Evolutionary conservation across 352 stramenopile species (phyloP), one percentile per base, ranked within the genome.

Genomic region (Thraustotheca clavata): DNA sequence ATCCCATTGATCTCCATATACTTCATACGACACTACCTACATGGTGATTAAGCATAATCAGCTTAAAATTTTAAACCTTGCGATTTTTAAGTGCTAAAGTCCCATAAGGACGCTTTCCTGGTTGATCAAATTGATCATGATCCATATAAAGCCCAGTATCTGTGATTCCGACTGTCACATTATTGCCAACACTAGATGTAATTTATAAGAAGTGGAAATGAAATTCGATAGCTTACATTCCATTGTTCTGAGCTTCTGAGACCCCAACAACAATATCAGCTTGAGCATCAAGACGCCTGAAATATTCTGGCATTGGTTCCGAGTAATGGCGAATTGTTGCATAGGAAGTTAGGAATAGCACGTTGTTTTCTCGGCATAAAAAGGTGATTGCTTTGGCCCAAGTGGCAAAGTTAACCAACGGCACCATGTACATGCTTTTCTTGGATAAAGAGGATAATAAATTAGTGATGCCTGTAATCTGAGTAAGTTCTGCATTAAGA

Each of bases 111-210:
- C 57, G 36, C 4, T 40, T 27, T n/a, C 18, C 22, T 6, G 69
- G 52, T 62, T 92, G 83, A 63, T 92, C 76, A 39, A 93, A 89
- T 62, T 93, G 83, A 54, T 92, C 83, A 59, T 92, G 83, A 36
- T 89, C 76, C 4, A 90, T 71, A 72, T 92, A 92, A 22, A 92
- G 65, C 0, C 83, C 83, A 3, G 83, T 87, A 65, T 93, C 83
- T 1, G 83, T 91, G 59, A 93, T 86, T n/a, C 81, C 83, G 6
- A 91, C 82, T 57, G 89, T 70, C 9, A 93, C 70, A 48, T 76
- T 68, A 67, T 85, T 88, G 34, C 83, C 83, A 47, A 43, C 43
- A 26, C 57, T 65, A 65, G 6, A 18, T 0, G 20, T 29, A 2
- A 22, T 0, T 26, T 52, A 31, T 7, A 65, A 32, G 32, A 18